A percentile compares a stretch with the other conserved stretches of the same genome.
Conservation (phyloP, 176 grass and related monocot genomes). For the Musa troglodytarum region DNA sequence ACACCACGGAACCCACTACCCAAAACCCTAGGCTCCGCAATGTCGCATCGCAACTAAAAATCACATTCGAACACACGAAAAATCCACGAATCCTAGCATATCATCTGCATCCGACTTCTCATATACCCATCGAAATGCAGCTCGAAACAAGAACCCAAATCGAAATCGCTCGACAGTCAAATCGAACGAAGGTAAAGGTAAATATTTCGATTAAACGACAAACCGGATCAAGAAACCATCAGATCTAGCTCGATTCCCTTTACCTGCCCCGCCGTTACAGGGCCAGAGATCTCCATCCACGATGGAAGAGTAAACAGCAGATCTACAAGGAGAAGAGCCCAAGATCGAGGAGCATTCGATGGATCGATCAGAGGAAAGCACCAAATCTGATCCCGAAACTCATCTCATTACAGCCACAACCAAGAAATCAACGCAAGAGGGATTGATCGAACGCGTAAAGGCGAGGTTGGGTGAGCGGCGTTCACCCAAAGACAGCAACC, state of each 20-base stretch:
- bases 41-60: too few relatives aligned
- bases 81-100: too few relatives aligned
- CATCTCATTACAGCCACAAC: neutral
- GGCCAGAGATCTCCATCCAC: slow-evolving; percentile 4
- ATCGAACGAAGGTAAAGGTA: neutral
- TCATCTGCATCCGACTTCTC: neutral
- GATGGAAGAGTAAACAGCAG: neutral
- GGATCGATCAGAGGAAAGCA: neutral
- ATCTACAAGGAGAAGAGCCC: neutral
- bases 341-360: neutral
- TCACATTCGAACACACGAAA: too few relatives aligned
- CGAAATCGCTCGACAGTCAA: neutral
- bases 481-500: neutral
- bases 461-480: neutral
- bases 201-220: neutral
- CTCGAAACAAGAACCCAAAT: neutral
- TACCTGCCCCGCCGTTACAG: slow-evolving; percentile 10
- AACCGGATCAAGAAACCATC: neutral
- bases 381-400: slow-evolving; percentile 2
- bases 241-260: neutral
- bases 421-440: neutral
- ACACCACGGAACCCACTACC: neutral
- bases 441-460: neutral
- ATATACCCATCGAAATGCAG: neutral
- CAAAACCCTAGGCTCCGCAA: neutral